Percentiles rank a stretch among this genome's conserved stretches.
Evolutionary conservation across 257 asterid species (phyloP).

Genomic region (Solanum acaule): DNA sequence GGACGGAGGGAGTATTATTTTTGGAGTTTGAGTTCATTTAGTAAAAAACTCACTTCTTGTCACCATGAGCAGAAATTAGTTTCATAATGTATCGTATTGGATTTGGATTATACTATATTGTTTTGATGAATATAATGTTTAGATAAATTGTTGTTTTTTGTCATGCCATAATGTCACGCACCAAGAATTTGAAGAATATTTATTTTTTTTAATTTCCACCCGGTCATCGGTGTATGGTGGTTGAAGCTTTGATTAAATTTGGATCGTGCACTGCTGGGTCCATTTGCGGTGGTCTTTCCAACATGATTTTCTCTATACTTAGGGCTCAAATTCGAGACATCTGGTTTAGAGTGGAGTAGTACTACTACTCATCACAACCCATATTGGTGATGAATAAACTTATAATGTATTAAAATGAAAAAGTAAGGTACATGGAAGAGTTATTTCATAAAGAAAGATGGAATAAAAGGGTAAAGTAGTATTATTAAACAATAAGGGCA

Average conservation of each 20-base stretch:
- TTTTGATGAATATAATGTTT: not conserved
- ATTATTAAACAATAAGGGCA: not conserved
- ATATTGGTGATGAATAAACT: not conserved
- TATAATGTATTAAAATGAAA: not conserved
- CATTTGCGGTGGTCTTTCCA: not conserved
- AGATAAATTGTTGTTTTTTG: not conserved
- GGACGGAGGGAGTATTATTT: not conserved
- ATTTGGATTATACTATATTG: not conserved
- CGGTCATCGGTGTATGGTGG: too few relatives aligned
- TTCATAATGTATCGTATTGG: not conserved
- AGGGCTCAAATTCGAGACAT: not conserved
- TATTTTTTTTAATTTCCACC: not conserved
- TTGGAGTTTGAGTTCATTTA: not conserved
- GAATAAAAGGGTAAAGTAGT: not conserved
- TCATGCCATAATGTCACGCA: not conserved
- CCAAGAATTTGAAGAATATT: not conserved
- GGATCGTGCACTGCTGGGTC: rapidly evolving
- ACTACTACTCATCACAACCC: not conserved
- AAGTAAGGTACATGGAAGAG: not conserved
- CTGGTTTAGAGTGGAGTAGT: not conserved
- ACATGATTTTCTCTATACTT: not conserved
- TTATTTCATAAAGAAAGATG: not conserved
- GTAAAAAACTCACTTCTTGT: not conserved
- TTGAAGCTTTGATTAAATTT: not conserved
- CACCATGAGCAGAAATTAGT: not conserved